Evolutionary conservation across 108 stramenopile genomes (phyloP).

Genomic region (Epipyxis sp.): DNA sequence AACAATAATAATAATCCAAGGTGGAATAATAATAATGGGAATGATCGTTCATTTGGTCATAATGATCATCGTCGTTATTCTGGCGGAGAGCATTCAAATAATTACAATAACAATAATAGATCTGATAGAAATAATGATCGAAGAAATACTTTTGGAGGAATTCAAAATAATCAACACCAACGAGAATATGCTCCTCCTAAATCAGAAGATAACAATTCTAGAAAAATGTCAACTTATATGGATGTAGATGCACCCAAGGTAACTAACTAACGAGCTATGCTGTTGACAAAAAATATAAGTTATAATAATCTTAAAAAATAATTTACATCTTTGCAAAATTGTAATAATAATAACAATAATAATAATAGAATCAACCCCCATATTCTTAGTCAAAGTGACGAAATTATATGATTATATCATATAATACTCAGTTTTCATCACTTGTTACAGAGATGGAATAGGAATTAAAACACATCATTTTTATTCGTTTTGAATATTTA

Average conservation of each 20-base stretch:
- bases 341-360: too few relatives aligned
- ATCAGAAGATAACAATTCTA: background rate
- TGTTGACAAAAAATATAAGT: background rate
- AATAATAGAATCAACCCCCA: too few relatives aligned
- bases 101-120: background rate
- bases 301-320: background rate
- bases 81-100: too few relatives aligned
- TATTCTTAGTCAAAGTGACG: background rate
- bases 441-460: background rate
- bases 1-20: background rate
- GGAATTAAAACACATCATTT: too few relatives aligned
- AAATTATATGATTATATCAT: background rate
- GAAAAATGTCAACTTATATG: background rate
- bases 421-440: background rate
- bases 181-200: background rate
- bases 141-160: background rate
- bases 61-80: background rate
- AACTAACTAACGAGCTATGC: background rate
- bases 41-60: too few relatives aligned
- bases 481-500: too few relatives aligned
- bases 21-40: background rate
- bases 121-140: background rate
- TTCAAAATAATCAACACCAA: background rate
- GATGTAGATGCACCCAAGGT: background rate
- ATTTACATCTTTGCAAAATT: background rate